Evolutionary conservation across 805 yeast genomes (phyloP), one percentile per base, ranked within the genome.

Genomic region (Tetrapisispora nanseiensis): DNA sequence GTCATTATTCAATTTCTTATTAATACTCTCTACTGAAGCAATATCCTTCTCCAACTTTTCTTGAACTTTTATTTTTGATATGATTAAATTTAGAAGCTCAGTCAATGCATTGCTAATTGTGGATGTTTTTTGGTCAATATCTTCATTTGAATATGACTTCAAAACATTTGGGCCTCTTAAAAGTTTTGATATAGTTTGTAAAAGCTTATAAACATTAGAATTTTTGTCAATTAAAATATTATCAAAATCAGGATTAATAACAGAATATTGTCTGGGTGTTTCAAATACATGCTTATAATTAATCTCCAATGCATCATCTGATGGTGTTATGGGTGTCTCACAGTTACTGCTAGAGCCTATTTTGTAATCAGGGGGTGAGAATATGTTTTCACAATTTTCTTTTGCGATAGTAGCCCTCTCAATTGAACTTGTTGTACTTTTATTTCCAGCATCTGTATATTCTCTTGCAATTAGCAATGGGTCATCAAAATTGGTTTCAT

Each of bases 201-300:
- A 16, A 1, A 12, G 16, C 13, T 36, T 35, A 24, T 36, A 30
- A 3, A 34, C 37, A 20, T 32, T 18, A 2, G 44, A 44, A 12
- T 39, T 39, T 12, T 27, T 41, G 7, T 44, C 45, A 28, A 44
- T 16, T 18, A 27, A 21, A n/a, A 24, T 18, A 26, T 33, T 22
- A 26, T 47, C 51, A 13, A 41, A 36, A 11, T 34, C 29, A 22
- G 43, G 35, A 26, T 40, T 44, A 27, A 40, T 39, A 31, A 35
- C 28, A 15, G 44, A 19, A 31, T 29, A 44, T 15, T 44, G 43
- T 35, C 42, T 43, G 22, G 54, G 55, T 3, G 49, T 46, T 12
- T 55, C 56, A 42, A 52, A 56, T 13, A 55, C 57, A 39, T 43
- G 49, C 13, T 51, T 53, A 35, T 56, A 56, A 6, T 55, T 53